phyloP scores from a whole-genome alignment of 2,329 filamentous ascomycete genomes.

The Alternaria gaisen region DNA sequence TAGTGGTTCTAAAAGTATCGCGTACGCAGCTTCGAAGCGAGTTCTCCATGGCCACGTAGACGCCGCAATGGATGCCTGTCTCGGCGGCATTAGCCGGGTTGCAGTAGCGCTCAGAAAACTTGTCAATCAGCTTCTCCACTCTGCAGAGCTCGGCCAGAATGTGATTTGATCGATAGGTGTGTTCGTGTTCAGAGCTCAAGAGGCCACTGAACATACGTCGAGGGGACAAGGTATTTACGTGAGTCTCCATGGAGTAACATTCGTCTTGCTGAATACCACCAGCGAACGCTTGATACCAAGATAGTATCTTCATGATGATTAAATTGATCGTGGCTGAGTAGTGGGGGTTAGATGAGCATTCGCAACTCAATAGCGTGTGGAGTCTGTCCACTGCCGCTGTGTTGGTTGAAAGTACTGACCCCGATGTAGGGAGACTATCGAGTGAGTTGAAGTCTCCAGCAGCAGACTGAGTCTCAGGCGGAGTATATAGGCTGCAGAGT shows the following conservation, averaged over 20 bases:
- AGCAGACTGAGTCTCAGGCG: conserved; percentile 36
- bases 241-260: conserved; percentile 32
- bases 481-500: conserved; percentile 45
- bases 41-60: conserved; percentile 43
- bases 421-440: conserved; percentile 41
- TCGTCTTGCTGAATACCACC: conserved; percentile 31
- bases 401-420: conserved; percentile 44
- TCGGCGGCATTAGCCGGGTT: conserved; percentile 33
- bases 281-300: conserved; percentile 49
- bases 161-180: conserved; percentile 43
- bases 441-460: conserved; percentile 36
- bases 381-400: conserved; percentile 47
- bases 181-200: conserved; percentile 40
- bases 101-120: conserved; percentile 49
- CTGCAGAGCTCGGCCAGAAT: conserved; percentile 46
- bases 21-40: conserved; percentile 47
- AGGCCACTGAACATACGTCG: conserved; percentile 35
- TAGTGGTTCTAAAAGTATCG: conserved; percentile 50
- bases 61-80: conserved; percentile 39
- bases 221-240: conserved; percentile 40
- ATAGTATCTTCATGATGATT: conserved; percentile 48
- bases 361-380: conserved; percentile 43
- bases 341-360: conserved; percentile 49
- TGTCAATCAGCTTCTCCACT: conserved; percentile 51
- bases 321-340: conserved; percentile 50